Base-by-base conservation (phyloP, 2,329 filamentous ascomycete genomes). In the Phoma herbarum region DNA sequence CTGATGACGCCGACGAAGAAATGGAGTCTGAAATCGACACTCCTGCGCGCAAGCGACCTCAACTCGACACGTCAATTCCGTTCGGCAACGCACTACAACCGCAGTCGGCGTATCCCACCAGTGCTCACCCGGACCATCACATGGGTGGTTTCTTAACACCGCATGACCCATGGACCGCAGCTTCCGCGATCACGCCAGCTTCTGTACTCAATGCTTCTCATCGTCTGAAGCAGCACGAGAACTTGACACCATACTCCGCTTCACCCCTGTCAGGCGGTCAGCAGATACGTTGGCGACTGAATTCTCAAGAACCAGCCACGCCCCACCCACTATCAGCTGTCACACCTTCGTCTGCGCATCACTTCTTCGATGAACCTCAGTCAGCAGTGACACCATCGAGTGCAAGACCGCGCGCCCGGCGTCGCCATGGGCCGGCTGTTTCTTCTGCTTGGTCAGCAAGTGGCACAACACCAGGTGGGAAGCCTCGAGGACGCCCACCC, bases 391-490 rank as follows among this genome's bases (percentile, higher is more conserved):
- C 89, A 4, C 87, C 89, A 1, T 86, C 85, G 51, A 74, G 75
- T 45, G 71, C 77, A 12, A 55, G 57, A 33, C 88, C 83, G 62
- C 77, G 85, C 58, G 76, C 82, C 6, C 77, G 85, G 53, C 83
- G 89, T 54, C 86, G 91, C 4, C 90, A 96, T 73, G 93, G 93
- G 0, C 90, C 92, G 0, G 92, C 91, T 7, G 92, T 97, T 0
- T 97, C 93, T 0, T 97, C 93, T 10, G 93, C 93, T 0, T 97
- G 93, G 93, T 87, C 90, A 54, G 87, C 87, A 62, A 86, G 84
- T 58, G 85, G 85, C 16, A 81, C 83, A 37, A 82, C 87, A 12
- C 80, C 85, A 1, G 86, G 83, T 4, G 88, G 89, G 2, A 96
- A 93, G 74, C 83, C 90, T 14, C 83, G 93, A 64, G 93, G 93